phyloP scores from a whole-genome alignment of 768 basidiomycete species.

The Leccinellum albellum region DNA sequence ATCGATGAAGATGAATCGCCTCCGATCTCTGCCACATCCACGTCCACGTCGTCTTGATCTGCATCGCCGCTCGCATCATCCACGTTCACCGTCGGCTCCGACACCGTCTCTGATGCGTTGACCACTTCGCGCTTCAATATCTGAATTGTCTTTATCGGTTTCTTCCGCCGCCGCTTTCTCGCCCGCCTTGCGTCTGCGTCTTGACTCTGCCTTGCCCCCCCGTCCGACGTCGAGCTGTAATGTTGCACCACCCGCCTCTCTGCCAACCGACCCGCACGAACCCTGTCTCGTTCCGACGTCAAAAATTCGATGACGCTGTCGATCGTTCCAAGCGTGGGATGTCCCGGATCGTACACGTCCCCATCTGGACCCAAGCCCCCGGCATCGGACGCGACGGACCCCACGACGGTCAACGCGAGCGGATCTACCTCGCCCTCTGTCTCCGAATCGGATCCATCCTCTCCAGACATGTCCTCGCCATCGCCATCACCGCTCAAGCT shows the following conservation, averaged over 20 bases:
- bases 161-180: constrained; percentile 38
- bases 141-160: constrained; percentile 27
- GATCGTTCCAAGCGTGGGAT: constrained; percentile 69
- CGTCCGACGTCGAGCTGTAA: constrained; percentile 36
- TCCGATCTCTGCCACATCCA: constrained; percentile 15
- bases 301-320: constrained; percentile 75
- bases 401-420: constrained; percentile 24
- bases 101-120: constrained; percentile 19
- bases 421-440: constrained; percentile 38
- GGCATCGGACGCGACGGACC: constrained; percentile 20
- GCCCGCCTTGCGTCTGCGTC: constrained; percentile 39
- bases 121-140: constrained; percentile 23
- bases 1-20: constrained; percentile 32
- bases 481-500: not conserved
- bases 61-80: constrained; percentile 27
- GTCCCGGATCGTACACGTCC: constrained; percentile 29
- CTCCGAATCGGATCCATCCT: constrained; percentile 28
- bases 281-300: constrained; percentile 62
- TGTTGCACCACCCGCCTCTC: constrained; percentile 25
- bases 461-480: constrained; percentile 10
- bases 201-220: constrained; percentile 34
- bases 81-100: constrained; percentile 20
- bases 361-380: constrained; percentile 26
- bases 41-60: constrained; percentile 20
- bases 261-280: constrained; percentile 40